Base-by-base conservation (phyloP, 441 rosid species). In the Aleurites moluccanus region DNA sequence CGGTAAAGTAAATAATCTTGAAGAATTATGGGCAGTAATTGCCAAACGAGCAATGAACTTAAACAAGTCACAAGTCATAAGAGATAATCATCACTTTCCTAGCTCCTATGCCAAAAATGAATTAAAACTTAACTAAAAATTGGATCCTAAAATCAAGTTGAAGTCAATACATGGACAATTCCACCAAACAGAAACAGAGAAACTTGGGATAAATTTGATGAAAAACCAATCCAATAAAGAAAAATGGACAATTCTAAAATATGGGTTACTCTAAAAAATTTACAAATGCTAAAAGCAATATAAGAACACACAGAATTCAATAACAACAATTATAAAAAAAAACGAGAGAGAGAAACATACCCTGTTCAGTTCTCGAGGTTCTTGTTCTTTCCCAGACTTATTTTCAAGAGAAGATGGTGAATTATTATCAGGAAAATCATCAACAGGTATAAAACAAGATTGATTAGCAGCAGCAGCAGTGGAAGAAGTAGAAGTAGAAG, bases 311-410 rank as follows among this genome's bases (percentile, higher is more conserved):
- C 3, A 27, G 57, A 74, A 57, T 23, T 64, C 38, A 68, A 57
- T 30, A 64, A n/a, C 44, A 68, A 20, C 7, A 30, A 64, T 6
- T 27, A 23, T 9, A 28, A 16, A 23, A 15, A 15, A 16, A 16
- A 18, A 16, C 18, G 3, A 50, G 10, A 50, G 3, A 50, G 10
- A 70, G 5, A 42, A 28, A 49, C 81, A 59, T 79, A 91, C 93
- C 86, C 33, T 68, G 56, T 69, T 78, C 40, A 73, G 64, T 28
- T 27, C 59, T 40, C 21, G 74, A 16, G 20, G 67, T 10, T 67
- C 53, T 27, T 30, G 74, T 50, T 49, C 69, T 35, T 40, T 67
- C 2, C 13, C 64, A 64, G 77, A 50, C 44, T 20, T 33, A 55
- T 66, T 67, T 65, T 63, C 70, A 69, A n/a, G 66, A 1, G 69